Base-by-base conservation (phyloP, 257 asterid genomes). In the Solanum paucissectum region DNA sequence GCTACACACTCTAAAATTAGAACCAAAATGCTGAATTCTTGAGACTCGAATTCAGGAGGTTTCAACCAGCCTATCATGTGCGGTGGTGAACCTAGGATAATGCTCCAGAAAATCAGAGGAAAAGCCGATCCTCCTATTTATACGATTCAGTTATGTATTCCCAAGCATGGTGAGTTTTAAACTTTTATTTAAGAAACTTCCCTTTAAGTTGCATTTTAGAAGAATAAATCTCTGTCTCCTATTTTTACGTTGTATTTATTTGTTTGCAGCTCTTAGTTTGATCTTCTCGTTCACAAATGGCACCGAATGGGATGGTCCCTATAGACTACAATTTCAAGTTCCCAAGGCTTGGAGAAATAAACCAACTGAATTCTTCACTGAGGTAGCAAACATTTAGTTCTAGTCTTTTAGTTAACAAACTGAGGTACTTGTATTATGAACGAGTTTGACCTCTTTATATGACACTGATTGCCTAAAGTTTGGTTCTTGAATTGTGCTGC, bases 41-140 rank as follows among this genome's bases (percentile, higher is more conserved):
- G 86, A 88, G 72, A 21, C 21, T 0, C 69, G 5, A 58, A 25
- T 87, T 89, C 91, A 96, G 98, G 98, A 75, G 99, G 99, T 58
- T 96, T 96, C 90, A 96, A 96, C 87, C 99, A 96, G 92, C 99
- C 98, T 2, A 96, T 96, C 85, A 96, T 95, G 99, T 96, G 99
- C 87, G 98, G 98, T 62, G 95, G 96, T 46, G 98, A 96, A 91
- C 98, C 99, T 25, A 90, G 99, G 91, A 96, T 92, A 23, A 96
- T 95, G 99, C 95, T 94, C 49, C 89, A 85, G 89, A 96, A 90
- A 90, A 87, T 90, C 76, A 89, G 99, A 86, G 99, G 99, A 73
- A 92, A 92, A 92, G 99, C 98, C 0, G 99, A 96, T 89, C 91
- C 90, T 38, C 95, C 96, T 40, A 89, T 91, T 87, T 96, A 93